Percentiles rank a stretch among this genome's conserved stretches.
phyloP scores from a whole-genome alignment of 306 rosid genomes.

The Dryas alaskensis region DNA sequence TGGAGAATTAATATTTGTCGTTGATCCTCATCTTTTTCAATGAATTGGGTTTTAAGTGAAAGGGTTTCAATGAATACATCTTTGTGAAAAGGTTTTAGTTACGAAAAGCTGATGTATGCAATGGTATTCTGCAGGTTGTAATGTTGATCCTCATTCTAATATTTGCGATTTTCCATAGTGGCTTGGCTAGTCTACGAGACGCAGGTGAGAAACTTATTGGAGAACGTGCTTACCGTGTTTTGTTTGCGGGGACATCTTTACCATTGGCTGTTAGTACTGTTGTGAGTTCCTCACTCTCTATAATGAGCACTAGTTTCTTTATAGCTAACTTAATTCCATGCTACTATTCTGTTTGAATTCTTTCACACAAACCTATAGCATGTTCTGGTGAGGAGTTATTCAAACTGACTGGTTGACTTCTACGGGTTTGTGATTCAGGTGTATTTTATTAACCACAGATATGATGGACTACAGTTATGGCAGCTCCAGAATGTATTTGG shows the following conservation, averaged over 20 bases:
- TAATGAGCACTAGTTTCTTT: background rate
- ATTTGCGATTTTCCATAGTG: conserved; percentile 83
- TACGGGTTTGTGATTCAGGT: conserved; percentile 57
- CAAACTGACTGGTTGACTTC: conserved; percentile 25
- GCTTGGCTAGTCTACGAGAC: conserved; percentile 82
- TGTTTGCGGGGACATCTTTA: conserved; percentile 84
- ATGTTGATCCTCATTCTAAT: conserved; percentile 62
- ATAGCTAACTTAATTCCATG: background rate
- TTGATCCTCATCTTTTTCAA: no score
- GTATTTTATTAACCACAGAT: conserved; percentile 91
- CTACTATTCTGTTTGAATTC: conserved; percentile 9
- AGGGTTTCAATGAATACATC: no score
- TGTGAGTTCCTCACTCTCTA: conserved; percentile 48
- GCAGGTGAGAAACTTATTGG: conserved; percentile 83
- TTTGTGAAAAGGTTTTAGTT: background rate
- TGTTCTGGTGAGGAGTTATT: background rate
- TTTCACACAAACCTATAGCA: background rate
- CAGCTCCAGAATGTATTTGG: conserved; percentile 68
- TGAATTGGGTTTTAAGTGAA: no score
- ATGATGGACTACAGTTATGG: conserved; percentile 92
- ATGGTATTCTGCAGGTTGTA: conserved; percentile 63
- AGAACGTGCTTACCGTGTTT: conserved; percentile 87
- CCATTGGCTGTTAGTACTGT: conserved; percentile 87
- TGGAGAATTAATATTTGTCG: no score
- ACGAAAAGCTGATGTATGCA: conserved; percentile 27